These are phyloP conservation scores for Lumnitzera littorea DNA, from an alignment of 345 rosid species.

Conservation along the genomic window DNA sequence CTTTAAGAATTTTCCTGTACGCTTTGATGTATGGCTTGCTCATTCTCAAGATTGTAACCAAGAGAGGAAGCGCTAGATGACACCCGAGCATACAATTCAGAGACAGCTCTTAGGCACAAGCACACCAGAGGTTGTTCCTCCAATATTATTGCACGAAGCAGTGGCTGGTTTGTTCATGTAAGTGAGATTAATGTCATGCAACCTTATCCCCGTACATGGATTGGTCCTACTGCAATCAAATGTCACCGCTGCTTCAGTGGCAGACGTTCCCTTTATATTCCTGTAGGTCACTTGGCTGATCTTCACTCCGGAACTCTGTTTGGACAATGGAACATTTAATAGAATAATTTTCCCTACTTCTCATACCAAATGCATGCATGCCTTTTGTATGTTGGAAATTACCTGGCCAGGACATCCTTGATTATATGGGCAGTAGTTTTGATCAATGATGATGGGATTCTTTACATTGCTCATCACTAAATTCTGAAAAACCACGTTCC, in stretches of 20 bases:
- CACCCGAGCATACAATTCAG: no score
- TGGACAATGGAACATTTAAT: no score
- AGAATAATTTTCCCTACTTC: no score
- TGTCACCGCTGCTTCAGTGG: slow-evolving; percentile 16
- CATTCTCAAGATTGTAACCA: no score
- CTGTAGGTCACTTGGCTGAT: slow-evolving; percentile 20
- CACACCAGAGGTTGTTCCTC: slow-evolving; percentile 10
- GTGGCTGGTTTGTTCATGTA: not conserved
- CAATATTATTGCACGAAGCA: slow-evolving; percentile 15
- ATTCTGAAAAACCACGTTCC: slow-evolving; percentile 48
- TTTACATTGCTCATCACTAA: slow-evolving; percentile 37
- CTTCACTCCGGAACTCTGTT: slow-evolving; percentile 22
- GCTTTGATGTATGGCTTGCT: no score
- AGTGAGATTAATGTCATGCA: slow-evolving; percentile 19
- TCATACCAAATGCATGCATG: no score
- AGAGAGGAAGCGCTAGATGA: no score
- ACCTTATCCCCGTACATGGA: slow-evolving; percentile 19
- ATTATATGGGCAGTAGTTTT: slow-evolving; percentile 29
- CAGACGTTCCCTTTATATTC: slow-evolving; percentile 28
- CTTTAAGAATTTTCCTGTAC: no score
- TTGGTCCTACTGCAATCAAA: slow-evolving; percentile 19
- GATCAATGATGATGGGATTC: slow-evolving; percentile 52
- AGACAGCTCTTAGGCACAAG: slow-evolving; percentile 8
- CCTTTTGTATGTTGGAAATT: not conserved
- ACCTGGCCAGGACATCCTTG: slow-evolving; percentile 24